phyloP scores from a whole-genome alignment of 2,329 filamentous ascomycete species.

The Setomelanomma holmii region DNA sequence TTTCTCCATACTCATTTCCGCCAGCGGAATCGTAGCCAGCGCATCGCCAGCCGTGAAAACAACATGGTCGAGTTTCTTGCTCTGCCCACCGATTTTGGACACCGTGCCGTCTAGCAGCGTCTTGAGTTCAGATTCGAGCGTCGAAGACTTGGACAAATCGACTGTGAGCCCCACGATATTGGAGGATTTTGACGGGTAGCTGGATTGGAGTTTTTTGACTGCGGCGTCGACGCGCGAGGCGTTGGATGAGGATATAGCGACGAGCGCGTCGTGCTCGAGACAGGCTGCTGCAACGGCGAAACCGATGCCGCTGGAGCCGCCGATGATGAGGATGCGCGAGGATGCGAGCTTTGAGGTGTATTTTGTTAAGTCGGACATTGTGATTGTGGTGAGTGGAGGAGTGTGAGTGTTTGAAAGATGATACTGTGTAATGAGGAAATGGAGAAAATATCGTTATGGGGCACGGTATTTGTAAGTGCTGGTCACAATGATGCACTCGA shows the following conservation, averaged over 20 bases:
- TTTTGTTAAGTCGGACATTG: constrained; percentile 50
- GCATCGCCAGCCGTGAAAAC: constrained; percentile 64
- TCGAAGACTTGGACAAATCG: constrained; percentile 56
- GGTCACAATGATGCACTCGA: neutral
- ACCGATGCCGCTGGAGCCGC: constrained; percentile 70
- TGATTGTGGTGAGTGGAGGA: neutral
- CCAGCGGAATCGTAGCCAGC: constrained; percentile 51
- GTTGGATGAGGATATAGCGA: constrained; percentile 68
- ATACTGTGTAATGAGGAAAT: neutral
- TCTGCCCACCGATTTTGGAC: constrained; percentile 22
- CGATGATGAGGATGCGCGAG: constrained; percentile 65
- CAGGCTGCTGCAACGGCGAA: constrained; percentile 65
- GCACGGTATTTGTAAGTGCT: neutral
- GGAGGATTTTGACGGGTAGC: constrained; percentile 52
- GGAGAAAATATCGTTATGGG: neutral
- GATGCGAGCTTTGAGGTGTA: constrained; percentile 58
- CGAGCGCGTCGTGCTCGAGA: constrained; percentile 62
- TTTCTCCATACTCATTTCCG: constrained; percentile 51
- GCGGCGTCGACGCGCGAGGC: constrained; percentile 57
- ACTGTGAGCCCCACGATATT: constrained; percentile 55
- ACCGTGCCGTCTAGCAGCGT: constrained; percentile 53
- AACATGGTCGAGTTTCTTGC: constrained; percentile 60
- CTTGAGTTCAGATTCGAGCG: constrained; percentile 57
- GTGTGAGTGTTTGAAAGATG: neutral
- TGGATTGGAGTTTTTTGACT: constrained; percentile 52